Evolutionary conservation across 495 filamentous ascomycete genomes (phyloP).

Genomic region (Penicillium fimorum): DNA sequence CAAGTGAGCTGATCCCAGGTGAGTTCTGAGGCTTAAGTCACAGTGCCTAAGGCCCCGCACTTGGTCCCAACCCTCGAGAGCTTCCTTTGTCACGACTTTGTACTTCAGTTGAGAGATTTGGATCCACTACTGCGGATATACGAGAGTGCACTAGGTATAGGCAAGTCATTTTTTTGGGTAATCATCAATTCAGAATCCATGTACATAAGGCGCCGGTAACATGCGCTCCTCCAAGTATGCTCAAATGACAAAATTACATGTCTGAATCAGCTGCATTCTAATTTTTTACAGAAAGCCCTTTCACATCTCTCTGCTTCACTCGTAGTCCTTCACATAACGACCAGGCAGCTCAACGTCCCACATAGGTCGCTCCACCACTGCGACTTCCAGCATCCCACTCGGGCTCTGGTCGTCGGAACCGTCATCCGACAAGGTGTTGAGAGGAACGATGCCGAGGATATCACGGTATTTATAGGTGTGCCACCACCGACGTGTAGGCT

Average conservation of each 20-base stretch:
- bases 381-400: constrained; percentile 65
- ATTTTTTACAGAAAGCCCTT: constrained; percentile 8
- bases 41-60: constrained; percentile 3
- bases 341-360: constrained; percentile 81
- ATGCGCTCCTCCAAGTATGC: constrained; percentile 25
- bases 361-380: constrained; percentile 79
- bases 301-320: constrained; percentile 38
- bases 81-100: neutral
- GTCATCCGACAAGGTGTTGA: constrained; percentile 39
- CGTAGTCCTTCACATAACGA: constrained; percentile 66
- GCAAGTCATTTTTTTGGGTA: neutral
- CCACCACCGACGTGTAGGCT: constrained; percentile 56
- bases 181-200: constrained; percentile 16
- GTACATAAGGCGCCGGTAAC: constrained; percentile 25
- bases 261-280: constrained; percentile 13
- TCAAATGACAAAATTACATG: constrained; percentile 19
- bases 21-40: constrained; percentile 1
- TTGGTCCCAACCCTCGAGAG: neutral
- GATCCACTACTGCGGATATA: neutral
- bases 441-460: constrained; percentile 80
- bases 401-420: constrained; percentile 24
- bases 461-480: constrained; percentile 86
- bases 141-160: neutral
- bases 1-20: neutral
- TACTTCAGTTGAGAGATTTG: neutral